Evolutionary conservation across 1,284 basidiomycete species (phyloP), one percentile per base, ranked within the genome.

Genomic region (Ceratobasidium sp.): DNA sequence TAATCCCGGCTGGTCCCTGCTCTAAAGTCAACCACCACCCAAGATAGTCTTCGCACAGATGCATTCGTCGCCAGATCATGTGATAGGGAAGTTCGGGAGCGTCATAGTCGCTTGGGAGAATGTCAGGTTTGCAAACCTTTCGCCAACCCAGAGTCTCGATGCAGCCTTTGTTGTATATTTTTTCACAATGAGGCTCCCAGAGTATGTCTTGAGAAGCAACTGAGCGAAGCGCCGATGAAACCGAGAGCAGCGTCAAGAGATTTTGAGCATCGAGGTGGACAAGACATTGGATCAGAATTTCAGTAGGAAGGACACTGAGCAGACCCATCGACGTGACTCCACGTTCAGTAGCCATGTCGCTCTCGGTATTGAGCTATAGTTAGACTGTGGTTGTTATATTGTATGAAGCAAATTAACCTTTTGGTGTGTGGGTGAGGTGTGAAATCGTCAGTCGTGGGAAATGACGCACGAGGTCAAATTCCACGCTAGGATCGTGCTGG

Each of bases 1-100:
- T 40, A 40, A 62, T 74, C 20, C 71, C 71, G 15, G 44, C 48
- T n/a, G 71, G 59, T 26, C 23, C 42, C n/a, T 74, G 33, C 10
- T 74, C 71, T 28, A 64, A 12, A 9, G 71, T 64, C 48, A 74
- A 74, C 71, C 71, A 74, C 71, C 71, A 74, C 15, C 71, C 71
- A 64, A 74, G 71, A 46, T 74, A 74, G 40, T 57, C 23, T 33
- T 74, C 71, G n/a, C n/a, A 59, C 20, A 74, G 33, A 46, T 38
- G 44, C 26, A 74, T 44, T 54, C 71, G 42, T 20, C 71, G 57
- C 71, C 71, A 74, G 15, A 74, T 50, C 50, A 74, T 40, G 59
- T 64, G 46, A 40, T 74, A 74, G 17, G 71, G 42, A 40, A 64
- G 61, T 4, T 40, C 42, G 15, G 50, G 12, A 1, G 26, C 23